phyloP scores from a whole-genome alignment of 2,329 filamentous ascomycete species.

The Cryphonectria radicalis region DNA sequence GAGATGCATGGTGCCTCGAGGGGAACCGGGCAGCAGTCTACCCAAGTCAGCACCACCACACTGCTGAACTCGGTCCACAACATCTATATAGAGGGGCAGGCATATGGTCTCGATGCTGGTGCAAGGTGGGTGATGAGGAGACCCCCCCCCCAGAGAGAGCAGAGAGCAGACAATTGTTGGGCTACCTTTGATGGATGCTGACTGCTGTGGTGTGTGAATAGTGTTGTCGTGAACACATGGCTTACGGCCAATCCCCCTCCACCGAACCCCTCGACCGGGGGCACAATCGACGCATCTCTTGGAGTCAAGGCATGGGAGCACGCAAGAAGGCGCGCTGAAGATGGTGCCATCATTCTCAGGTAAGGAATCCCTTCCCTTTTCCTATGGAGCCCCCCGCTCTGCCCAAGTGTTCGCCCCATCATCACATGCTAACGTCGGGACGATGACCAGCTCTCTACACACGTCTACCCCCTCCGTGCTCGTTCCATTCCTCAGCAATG shows the following conservation, averaged over 20 bases:
- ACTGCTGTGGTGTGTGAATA: constrained; percentile 42
- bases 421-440: constrained; percentile 29
- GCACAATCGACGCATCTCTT: constrained; percentile 79
- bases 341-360: constrained; percentile 90
- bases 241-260: constrained; percentile 76
- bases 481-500: constrained; percentile 72
- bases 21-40: constrained; percentile 67
- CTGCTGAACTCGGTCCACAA: constrained; percentile 91
- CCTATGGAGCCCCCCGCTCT: too few species aligned
- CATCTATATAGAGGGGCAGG: constrained; percentile 78
- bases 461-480: constrained; percentile 85
- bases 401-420: background rate
- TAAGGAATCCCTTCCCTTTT: constrained; percentile 47
- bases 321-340: constrained; percentile 89
- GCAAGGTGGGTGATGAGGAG: constrained; percentile 47
- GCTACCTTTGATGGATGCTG: background rate
- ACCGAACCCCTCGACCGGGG: constrained; percentile 70
- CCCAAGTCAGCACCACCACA: constrained; percentile 89
- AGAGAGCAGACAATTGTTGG: background rate
- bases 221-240: constrained; percentile 95
- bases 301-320: constrained; percentile 93
- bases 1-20: constrained; percentile 61
- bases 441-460: constrained; percentile 76
- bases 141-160: too few species aligned
- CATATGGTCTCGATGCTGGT: constrained; percentile 87